Percentiles rank a stretch among this genome's conserved stretches.
Conservation (phyloP, 2,329 filamentous ascomycete genomes). For the Penicillium carneum region DNA sequence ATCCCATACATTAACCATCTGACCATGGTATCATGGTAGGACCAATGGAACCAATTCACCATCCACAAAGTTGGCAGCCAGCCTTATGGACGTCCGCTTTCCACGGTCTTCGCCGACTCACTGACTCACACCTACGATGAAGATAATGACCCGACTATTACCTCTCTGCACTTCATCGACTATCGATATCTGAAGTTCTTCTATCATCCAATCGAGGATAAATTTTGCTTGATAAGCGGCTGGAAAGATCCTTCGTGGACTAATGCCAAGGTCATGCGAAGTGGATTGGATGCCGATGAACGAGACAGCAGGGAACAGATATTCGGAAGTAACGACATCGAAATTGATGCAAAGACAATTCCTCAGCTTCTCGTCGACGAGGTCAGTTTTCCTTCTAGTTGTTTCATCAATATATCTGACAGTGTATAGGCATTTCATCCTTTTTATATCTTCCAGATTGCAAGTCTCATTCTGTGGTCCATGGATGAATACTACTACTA, state of each 20-base stretch:
- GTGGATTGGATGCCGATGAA: slow-evolving; percentile 86
- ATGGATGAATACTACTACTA: slow-evolving; percentile 98
- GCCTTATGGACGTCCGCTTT: slow-evolving; percentile 67
- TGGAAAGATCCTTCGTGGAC: slow-evolving; percentile 96
- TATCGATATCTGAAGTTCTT: slow-evolving; percentile 95
- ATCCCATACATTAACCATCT: slow-evolving; percentile 27
- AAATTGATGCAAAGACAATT: slow-evolving; percentile 88
- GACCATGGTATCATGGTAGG: slow-evolving; percentile 58
- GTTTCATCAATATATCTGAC: slow-evolving; percentile 26
- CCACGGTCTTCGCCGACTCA: slow-evolving; percentile 62
- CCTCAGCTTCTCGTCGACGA: slow-evolving; percentile 87
- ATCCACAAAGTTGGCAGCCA: slow-evolving; percentile 72
- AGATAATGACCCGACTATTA: slow-evolving; percentile 76
- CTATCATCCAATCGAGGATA: slow-evolving; percentile 87
- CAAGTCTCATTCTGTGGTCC: slow-evolving; percentile 92
- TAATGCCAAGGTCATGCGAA: slow-evolving; percentile 74
- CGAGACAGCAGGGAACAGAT: slow-evolving; percentile 81
- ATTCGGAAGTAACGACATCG: slow-evolving; percentile 88
- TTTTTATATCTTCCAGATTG: slow-evolving; percentile 97
- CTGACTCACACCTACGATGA: slow-evolving; percentile 69
- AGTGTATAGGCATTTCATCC: slow-evolving; percentile 79
- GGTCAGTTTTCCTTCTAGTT: slow-evolving; percentile 54
- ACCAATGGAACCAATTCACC: slow-evolving; percentile 92
- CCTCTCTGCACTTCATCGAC: slow-evolving; percentile 77
- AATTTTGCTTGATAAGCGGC: slow-evolving; percentile 81